phyloP scores from a whole-genome alignment of 2,329 filamentous ascomycete genomes.

The Clonostachys rosea region DNA sequence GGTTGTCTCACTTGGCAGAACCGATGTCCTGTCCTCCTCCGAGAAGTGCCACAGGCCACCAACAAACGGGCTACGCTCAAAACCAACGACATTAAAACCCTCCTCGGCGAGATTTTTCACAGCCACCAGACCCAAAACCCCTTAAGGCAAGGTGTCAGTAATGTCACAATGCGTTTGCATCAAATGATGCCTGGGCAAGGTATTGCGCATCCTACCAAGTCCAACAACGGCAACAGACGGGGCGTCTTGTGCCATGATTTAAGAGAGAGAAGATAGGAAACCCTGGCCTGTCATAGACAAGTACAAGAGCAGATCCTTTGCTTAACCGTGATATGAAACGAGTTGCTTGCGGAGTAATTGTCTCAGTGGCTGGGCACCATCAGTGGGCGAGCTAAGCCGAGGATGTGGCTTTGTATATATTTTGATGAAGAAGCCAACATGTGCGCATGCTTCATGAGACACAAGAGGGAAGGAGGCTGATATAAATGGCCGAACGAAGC shows the following conservation, averaged over 20 bases:
- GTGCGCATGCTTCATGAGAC: no score
- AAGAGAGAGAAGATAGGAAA: no score
- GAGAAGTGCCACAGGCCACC: conserved; percentile 39
- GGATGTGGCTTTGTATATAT: no score
- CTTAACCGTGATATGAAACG: no score
- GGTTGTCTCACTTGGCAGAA: conserved; percentile 17
- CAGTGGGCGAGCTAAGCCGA: no score
- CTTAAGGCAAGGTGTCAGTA: not conserved
- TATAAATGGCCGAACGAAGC: no score
- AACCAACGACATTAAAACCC: conserved; percentile 28
- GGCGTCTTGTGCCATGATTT: not conserved
- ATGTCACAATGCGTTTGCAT: not conserved
- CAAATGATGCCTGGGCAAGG: not conserved
- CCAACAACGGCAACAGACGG: conserved; percentile 2
- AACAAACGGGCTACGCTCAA: conserved; percentile 21
- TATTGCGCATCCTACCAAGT: not conserved
- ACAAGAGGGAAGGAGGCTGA: no score
- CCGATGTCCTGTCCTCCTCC: conserved; percentile 26
- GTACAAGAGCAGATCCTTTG: no score
- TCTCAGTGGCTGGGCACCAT: no score
- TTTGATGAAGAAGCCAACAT: no score
- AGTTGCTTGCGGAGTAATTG: no score
- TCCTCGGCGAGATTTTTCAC: conserved; percentile 31
- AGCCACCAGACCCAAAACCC: conserved; percentile 1
- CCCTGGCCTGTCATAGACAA: no score